Conservation (phyloP, 768 basidiomycete species). For the Tubosaeta sp. region DNA sequence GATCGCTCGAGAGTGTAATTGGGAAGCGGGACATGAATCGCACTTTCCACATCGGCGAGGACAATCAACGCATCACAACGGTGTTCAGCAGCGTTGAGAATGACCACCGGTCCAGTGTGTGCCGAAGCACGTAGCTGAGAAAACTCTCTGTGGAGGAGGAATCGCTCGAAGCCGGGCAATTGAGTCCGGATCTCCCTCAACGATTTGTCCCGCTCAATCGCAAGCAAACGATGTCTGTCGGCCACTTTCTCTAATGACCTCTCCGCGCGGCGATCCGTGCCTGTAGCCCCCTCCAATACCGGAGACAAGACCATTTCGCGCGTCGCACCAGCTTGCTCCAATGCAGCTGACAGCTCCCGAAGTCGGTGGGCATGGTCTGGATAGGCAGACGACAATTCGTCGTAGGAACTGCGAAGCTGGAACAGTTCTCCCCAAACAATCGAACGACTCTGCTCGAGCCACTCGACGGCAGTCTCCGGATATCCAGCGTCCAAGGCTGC, state of each 20-base stretch:
- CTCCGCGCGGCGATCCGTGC: not conserved
- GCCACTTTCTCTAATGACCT: conserved; percentile 2
- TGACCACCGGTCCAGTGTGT: conserved; percentile 24
- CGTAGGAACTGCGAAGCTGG: conserved; percentile 7
- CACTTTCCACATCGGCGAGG: not conserved
- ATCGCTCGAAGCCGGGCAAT: conserved; percentile 5
- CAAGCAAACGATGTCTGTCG: conserved; percentile 1
- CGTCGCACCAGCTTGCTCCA: not conserved
- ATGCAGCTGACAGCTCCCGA: not conserved
- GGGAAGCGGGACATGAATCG: conserved; percentile 4
- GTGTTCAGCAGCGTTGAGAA: conserved; percentile 27
- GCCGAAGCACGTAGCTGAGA: conserved; percentile 12
- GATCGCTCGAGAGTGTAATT: conserved; percentile 1
- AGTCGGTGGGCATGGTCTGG: conserved; percentile 6
- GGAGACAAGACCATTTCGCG: not conserved
- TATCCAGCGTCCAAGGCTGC: conserved; percentile 13
- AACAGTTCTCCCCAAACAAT: conserved; percentile 15
- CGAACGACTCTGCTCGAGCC: conserved; percentile 17
- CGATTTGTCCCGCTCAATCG: conserved; percentile 1
- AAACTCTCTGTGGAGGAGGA: conserved; percentile 1
- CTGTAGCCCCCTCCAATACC: not conserved
- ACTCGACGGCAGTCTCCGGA: conserved; percentile 7
- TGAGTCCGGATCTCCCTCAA: not conserved
- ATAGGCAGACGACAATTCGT: conserved; percentile 1
- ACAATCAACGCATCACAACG: conserved; percentile 33